These are phyloP conservation scores for Yamadazyma ubonensis DNA, from an alignment of 805 yeast species.

Conservation along the genomic window DNA sequence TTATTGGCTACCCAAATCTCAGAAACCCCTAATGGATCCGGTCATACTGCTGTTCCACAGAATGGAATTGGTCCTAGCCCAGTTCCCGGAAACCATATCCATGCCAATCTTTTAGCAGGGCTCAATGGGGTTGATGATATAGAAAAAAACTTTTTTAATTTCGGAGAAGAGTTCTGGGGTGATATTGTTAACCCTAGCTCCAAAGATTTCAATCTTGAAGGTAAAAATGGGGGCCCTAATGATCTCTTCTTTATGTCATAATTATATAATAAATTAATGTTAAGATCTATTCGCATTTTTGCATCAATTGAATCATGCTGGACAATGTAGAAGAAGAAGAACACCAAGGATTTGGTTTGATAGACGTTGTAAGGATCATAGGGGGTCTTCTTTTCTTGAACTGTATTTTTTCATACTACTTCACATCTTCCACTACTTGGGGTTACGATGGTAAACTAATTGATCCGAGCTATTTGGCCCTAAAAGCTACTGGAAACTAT, in stretches of 20 bases:
- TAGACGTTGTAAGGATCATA: constrained; percentile 45
- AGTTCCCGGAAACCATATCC: no score
- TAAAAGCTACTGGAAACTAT: constrained; percentile 17
- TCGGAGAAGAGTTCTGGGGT: constrained; percentile 73
- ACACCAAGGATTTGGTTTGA: constrained; percentile 21
- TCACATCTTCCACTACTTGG: constrained; percentile 61
- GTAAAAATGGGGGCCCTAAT: constrained; percentile 17
- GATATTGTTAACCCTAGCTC: constrained; percentile 45
- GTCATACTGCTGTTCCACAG: no score
- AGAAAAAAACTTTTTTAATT: constrained; percentile 51
- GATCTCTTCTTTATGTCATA: constrained; percentile 28
- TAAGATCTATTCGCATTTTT: no score
- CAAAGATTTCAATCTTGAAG: constrained; percentile 35
- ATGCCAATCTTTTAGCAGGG: constrained; percentile 4
- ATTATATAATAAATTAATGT: constrained; percentile 1
- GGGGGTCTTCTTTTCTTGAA: constrained; percentile 49
- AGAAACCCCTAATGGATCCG: no score
- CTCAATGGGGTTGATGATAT: constrained; percentile 22
- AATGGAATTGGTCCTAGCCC: no score
- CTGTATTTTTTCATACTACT: constrained; percentile 52
- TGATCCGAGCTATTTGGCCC: constrained; percentile 41
- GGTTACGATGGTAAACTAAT: constrained; percentile 54
- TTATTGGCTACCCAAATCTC: no score
- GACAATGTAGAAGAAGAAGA: constrained; percentile 1
- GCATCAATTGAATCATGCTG: no score